Base-by-base conservation (phyloP, 441 rosid genomes). In the Raphanus hybrid region DNA sequence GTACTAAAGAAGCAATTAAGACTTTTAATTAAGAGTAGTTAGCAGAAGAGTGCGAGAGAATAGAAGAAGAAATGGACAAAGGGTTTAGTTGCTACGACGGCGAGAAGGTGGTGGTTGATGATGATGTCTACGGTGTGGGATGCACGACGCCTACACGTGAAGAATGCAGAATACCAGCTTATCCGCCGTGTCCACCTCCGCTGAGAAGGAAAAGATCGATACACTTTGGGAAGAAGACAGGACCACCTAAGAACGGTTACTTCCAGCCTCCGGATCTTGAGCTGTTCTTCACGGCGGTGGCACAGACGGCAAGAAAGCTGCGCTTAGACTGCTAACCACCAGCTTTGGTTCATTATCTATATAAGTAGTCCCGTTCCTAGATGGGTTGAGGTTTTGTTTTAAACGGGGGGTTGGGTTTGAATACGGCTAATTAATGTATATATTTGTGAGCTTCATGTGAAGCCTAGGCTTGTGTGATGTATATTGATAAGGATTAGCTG, bases 191-290 rank as follows among this genome's bases (percentile, higher is more conserved):
- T 75, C 97, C 93, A 0, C 86, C 97, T 0, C 97, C 93, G 7
- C 35, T 76, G 68, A 75, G 62, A 63, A 89, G 70, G 91, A 91
- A 87, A 89, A 91, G 82, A 75, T 59, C 86, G 72, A 27, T 78
- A 6, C 37, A 15, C 8, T 18, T 35, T 67, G 54, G 15, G 3
- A 78, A 73, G 78, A 70, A 20, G 68, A 70, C 75, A 52, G 81
- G 64, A 14, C 87, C 89, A 2, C 97, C 97, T 0, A 86, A 80
- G 78, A 82, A 85, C 2, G 94, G 96, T 0, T 92, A 86, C 76
- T 91, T 92, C 75, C 84, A 81, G 60, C 92, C 93, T 10, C 94
- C 92, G n/a, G 96, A 89, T 80, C 87, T 92, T 1, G 96, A 91
- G 32, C 81, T 78, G 41, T 54, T 92, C 45, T 89, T 91, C 63